Percentiles rank a stretch among this genome's conserved stretches.
phyloP scores from a whole-genome alignment of 2,329 filamentous ascomycete species.

The Alternaria arborescens region DNA sequence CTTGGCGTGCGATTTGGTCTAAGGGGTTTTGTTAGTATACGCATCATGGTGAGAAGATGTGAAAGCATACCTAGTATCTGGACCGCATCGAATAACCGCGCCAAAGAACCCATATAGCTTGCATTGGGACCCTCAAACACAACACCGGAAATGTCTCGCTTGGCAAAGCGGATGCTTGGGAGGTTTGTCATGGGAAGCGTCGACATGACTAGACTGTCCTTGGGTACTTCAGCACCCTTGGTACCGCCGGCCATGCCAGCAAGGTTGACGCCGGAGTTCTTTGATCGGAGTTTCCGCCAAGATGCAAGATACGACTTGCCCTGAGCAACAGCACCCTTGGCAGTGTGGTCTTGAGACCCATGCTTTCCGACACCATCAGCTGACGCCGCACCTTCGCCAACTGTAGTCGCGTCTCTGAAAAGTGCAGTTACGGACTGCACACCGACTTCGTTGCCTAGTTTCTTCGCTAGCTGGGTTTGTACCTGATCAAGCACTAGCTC shows the following conservation, averaged over 20 bases:
- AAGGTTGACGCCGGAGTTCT: conserved; percentile 74
- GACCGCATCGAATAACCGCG: conserved; percentile 88
- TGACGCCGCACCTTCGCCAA: conserved; percentile 39
- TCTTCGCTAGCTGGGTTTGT: conserved; percentile 77
- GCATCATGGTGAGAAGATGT: neutral
- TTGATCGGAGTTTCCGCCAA: conserved; percentile 88
- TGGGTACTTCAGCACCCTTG: conserved; percentile 50
- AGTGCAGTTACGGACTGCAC: conserved; percentile 75
- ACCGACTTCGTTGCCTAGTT: conserved; percentile 92
- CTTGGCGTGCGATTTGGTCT: conserved; percentile 96
- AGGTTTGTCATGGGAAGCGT: conserved; percentile 72
- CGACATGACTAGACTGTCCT: conserved; percentile 66
- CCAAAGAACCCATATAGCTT: conserved; percentile 89
- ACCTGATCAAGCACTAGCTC: conserved; percentile 88
- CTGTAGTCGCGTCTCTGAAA: conserved; percentile 72
- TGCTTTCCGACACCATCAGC: conserved; percentile 38
- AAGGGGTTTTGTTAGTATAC: conserved; percentile 18
- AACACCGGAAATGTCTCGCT: conserved; percentile 73
- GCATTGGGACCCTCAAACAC: conserved; percentile 85
- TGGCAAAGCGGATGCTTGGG: conserved; percentile 75
- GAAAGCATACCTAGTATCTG: conserved; percentile 82
- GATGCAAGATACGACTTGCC: conserved; percentile 81
- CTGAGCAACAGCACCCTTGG: conserved; percentile 47
- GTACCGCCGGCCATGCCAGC: conserved; percentile 56
- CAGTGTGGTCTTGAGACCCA: conserved; percentile 42